These are phyloP conservation scores for Sisymbrium altissimum DNA, from an alignment of 345 rosid species.

Conservation along the genomic window DNA sequence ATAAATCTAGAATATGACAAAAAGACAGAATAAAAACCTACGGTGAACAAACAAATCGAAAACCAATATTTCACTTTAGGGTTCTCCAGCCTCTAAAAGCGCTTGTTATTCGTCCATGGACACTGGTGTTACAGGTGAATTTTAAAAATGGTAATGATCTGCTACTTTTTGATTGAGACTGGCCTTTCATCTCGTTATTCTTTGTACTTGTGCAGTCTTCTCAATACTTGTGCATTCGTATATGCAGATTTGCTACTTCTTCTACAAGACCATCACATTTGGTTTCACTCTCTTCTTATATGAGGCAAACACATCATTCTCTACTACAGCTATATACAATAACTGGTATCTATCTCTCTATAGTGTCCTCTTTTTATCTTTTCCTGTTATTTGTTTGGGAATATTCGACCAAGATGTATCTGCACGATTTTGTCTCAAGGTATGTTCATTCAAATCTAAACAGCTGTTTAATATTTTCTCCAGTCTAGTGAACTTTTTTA, in stretches of 20 bases:
- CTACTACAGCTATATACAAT: slow-evolving; percentile 68
- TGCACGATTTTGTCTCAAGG: slow-evolving; percentile 67
- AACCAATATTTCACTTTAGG: no score
- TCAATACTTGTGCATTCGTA: slow-evolving; percentile 15
- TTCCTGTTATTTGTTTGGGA: slow-evolving; percentile 79
- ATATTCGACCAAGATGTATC: slow-evolving; percentile 97
- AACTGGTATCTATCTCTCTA: slow-evolving; percentile 88
- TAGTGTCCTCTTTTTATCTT: slow-evolving; percentile 80
- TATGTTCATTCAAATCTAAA: slow-evolving; percentile 30
- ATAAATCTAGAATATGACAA: no score
- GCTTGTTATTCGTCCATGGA: slow-evolving; percentile 95
- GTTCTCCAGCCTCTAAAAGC: no score
- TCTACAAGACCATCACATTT: slow-evolving; percentile 88
- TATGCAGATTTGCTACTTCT: slow-evolving; percentile 92
- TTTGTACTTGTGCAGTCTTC: not conserved
- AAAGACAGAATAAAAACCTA: no score
- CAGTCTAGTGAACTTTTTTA: not conserved
- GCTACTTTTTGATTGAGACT: not conserved
- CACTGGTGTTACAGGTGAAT: slow-evolving; percentile 97
- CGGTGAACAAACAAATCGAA: no score
- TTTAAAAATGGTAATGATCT: slow-evolving; percentile 64
- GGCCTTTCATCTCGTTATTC: not conserved
- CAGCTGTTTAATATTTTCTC: slow-evolving; percentile 8
- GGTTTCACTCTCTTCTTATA: slow-evolving; percentile 83
- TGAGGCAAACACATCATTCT: slow-evolving; percentile 76